Evolutionary conservation across 202 grass and related monocot species (phyloP), one percentile per base, ranked within the genome.

Genomic region (Setaria viridis): DNA sequence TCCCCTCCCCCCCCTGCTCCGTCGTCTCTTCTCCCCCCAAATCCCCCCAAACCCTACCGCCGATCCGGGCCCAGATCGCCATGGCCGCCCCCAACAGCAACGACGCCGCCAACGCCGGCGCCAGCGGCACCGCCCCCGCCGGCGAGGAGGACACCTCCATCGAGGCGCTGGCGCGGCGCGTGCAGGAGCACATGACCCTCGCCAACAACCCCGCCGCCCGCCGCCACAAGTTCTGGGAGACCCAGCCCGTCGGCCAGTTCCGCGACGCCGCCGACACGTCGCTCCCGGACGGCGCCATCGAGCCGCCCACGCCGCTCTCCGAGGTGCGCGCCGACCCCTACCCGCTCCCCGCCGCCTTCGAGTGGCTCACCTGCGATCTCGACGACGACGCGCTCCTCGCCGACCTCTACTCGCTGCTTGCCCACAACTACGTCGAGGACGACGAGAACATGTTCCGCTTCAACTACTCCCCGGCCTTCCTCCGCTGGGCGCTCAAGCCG

Each of bases 381-480:
- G 96, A 96, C 9, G 96, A 99, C 57, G 91, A 90, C 6, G 70
- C 82, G 50, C 80, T 94, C 87, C 93, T 94, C 70, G 63, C 70
- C 73, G 96, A 99, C 88, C 91, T 99, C 53, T 99, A 99, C 76
- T 62, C 77, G 81, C 90, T 99, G 49, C 91, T 99, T 76, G 90
- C 91, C 65, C 89, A 88, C 74, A 99, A 96, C 86, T 99, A 99
- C 87, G 96, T 99, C 77, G 96, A 99, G 86, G 96, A 99, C 55
- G 96, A 99, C 45, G 96, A 99, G 86, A 99, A 99, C 76, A 95
- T 99, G 96, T 99, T 99, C 93, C 93, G 96, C 17, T 99, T 99
- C 91, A 99, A 99, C 86, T 99, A 99, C 88, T 95, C 96, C 21
- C 89, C 84, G 13, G 91, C 78, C 78, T 99, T 99, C 88, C 93